These are phyloP conservation scores for Trichophyton rubrum DNA, from an alignment of 2,329 filamentous ascomycete species.

Conservation along the genomic window DNA sequence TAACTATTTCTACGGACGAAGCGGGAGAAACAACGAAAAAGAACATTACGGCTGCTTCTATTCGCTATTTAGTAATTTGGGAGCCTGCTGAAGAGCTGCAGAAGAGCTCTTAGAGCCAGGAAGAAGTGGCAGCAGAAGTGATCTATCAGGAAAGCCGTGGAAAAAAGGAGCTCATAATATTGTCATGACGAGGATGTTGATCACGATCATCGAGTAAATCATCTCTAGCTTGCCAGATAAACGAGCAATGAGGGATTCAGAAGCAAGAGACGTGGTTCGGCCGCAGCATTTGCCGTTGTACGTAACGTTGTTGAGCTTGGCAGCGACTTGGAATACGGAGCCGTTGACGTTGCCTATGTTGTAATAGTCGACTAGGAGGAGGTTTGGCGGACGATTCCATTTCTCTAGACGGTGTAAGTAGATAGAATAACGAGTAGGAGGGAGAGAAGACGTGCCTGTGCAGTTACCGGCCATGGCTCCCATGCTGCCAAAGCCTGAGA, in stretches of 20 bases:
- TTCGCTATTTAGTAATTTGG: background rate
- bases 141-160: too few relatives aligned
- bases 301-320: slow-evolving; percentile 57
- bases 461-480: slow-evolving; percentile 55
- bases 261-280: slow-evolving; percentile 7
- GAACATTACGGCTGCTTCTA: background rate
- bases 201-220: background rate
- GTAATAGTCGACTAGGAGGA: slow-evolving; percentile 77
- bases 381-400: slow-evolving; percentile 61
- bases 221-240: background rate
- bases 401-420: slow-evolving; percentile 20
- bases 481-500: slow-evolving; percentile 52
- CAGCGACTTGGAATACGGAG: slow-evolving; percentile 65
- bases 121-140: too few relatives aligned
- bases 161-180: background rate
- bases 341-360: slow-evolving; percentile 56
- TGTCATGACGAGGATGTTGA: background rate
- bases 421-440: background rate
- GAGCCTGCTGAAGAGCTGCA: background rate
- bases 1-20: background rate
- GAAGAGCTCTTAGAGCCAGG: background rate
- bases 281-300: slow-evolving; percentile 42
- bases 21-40: too few relatives aligned
- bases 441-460: slow-evolving; percentile 27
- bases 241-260: background rate